These are phyloP conservation scores for Russula emetica DNA, from an alignment of 768 basidiomycete species.

Conservation along the genomic window DNA sequence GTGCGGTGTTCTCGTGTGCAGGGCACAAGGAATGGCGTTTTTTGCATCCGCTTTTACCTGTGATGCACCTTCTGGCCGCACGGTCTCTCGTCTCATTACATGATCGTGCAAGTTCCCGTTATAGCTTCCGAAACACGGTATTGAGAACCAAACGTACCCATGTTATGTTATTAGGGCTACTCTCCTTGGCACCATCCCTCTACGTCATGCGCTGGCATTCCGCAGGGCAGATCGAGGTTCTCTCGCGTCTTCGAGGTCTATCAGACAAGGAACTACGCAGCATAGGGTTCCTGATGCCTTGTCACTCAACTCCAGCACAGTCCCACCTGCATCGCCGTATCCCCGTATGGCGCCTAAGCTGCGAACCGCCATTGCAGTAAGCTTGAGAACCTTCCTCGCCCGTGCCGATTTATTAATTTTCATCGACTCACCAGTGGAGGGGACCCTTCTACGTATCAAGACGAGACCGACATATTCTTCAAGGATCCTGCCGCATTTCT, in stretches of 20 bases:
- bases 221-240: constrained; percentile 71
- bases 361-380: constrained; percentile 86
- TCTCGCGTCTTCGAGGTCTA: constrained; percentile 59
- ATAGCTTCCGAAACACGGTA: neutral
- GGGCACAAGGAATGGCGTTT: constrained; percentile 99
- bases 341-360: constrained; percentile 80
- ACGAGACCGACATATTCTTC: constrained; percentile 84
- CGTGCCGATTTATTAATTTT: constrained; percentile 2
- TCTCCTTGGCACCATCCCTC: constrained; percentile 56
- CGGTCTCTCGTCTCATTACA: constrained; percentile 54
- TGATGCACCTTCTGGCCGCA: constrained; percentile 75
- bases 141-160: constrained; percentile 7
- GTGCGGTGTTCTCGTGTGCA: constrained; percentile 66
- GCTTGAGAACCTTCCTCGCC: constrained; percentile 15
- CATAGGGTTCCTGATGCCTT: constrained; percentile 89
- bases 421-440: constrained; percentile 40
- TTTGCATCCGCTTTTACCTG: constrained; percentile 83
- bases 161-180: constrained; percentile 39
- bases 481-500: constrained; percentile 65
- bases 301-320: constrained; percentile 93
- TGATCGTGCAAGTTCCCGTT: constrained; percentile 23
- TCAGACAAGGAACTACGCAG: constrained; percentile 46
- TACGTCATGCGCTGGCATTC: constrained; percentile 77
- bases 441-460: constrained; percentile 55
- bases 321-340: constrained; percentile 76